Base-by-base conservation (phyloP, 1,139 yeast genomes). In the Taphrina populina region DNA sequence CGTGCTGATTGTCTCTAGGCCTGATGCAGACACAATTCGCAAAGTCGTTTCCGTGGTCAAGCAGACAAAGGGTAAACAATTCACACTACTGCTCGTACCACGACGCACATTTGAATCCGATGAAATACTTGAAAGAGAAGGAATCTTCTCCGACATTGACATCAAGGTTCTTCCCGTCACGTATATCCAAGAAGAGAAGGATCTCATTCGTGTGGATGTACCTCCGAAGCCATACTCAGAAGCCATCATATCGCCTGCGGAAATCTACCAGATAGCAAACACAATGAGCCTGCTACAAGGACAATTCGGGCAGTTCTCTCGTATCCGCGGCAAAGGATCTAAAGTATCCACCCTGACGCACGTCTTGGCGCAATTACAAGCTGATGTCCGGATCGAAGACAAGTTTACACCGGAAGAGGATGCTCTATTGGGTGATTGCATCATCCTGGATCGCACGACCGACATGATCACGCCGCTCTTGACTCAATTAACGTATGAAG, bases 401-500 rank as follows among this genome's bases (percentile, higher is more conserved):
- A 43, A 52, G 11, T 39, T 58, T 11, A 57, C 59, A 15, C 19
- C 51, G 4, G 55, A 45, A 36, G 26, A 52, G 46, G 32, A 52
- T 52, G 15, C 46, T 60, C 4, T 57, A 67, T 7, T 71, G 72
- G 39, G 77, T 71, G 57, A 73, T 72, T 33, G 70, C 90, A 76
- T 92, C 13, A 82, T 90, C 1, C 65, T 92, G 20, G 98, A 92
- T 65, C 73, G 98, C 53, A 79, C 81, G 57, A 67, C 82, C 30
- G 98, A 92, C 69, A 76, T 80, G 47, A 67, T 84, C 4, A 80
- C 95, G 0, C 83, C 88, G 1, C 65, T 87, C 11, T 71, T 88
- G 60, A 80, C 82, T 32, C 96, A 92, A 64, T 71, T 88, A 62
- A 85, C 88, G 1, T 92, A 90, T 66, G 76, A 80, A 32, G 98